Evolutionary conservation across 2,329 filamentous ascomycete species (phyloP), one percentile per base, ranked within the genome.

Genomic region (Arachnopeziza araneosa): DNA sequence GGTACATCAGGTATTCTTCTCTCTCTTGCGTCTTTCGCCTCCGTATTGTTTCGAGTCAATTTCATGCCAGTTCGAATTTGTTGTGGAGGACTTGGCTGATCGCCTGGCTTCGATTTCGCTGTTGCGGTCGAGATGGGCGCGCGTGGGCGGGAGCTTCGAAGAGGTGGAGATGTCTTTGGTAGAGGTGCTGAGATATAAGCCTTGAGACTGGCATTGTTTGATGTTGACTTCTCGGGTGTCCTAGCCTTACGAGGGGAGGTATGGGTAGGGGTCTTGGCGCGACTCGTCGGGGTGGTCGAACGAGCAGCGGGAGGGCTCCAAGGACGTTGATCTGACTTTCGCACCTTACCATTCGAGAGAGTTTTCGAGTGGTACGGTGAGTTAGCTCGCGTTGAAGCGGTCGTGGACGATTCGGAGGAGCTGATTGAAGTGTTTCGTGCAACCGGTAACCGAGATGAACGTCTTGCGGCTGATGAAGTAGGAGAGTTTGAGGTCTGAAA

Each of bases 121-220:
- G 83, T 83, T n/a, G 88, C 88, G 58, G 84, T 79, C 10, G 90
- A 91, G 23, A 96, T 86, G 9, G 89, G 87, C 69, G 91, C 87
- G 56, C 91, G 82, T n/a, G 90, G 90, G 50, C 90, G 82, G 50
- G 91, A 95, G 70, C 90, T 95, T 70, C 91, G 84, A 54, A 96
- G 77, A 10, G 88, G 85, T 2, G 91, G 91, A 1, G 92, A 96
- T 36, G 87, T 91, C 0, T 89, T 84, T 21, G 81, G 79, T 51
- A 21, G n/a, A 89, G 84, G 36, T 44, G 84, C 79, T 60, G 88
- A 83, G 65, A 95, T 89, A 71, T 89, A 90, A 49, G 90, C 89
- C 67, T 88, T 86, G 14, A 95, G 79, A 55, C 84, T 85, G 67
- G 79, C 81, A 24, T 79, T 72, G 26, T 60, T 64, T 24, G 57